phyloP scores from a whole-genome alignment of 352 stramenopile genomes.

The Globisporangium spiculum region DNA sequence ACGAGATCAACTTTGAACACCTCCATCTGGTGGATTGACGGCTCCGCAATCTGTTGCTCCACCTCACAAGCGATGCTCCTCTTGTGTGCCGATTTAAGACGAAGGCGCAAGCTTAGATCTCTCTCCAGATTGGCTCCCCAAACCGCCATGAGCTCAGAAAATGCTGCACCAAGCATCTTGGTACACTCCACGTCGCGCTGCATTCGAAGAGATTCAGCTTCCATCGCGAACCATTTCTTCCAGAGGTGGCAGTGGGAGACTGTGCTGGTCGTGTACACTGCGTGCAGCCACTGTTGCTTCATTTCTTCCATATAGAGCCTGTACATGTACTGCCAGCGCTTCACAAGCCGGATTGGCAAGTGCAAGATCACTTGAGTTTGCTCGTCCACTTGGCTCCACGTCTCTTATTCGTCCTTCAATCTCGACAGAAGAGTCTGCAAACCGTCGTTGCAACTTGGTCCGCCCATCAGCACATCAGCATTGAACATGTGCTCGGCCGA shows the following conservation, averaged over 20 bases:
- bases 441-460: not conserved
- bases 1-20: slow-evolving; percentile 13
- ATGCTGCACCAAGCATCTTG: not conserved
- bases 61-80: not conserved
- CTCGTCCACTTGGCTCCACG: not conserved
- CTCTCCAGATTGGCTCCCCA: not conserved
- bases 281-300: slow-evolving; percentile 21
- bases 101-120: not conserved
- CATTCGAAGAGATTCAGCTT: not conserved
- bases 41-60: not conserved
- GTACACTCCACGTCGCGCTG: not conserved
- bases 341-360: slow-evolving; percentile 2
- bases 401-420: slow-evolving; percentile 12
- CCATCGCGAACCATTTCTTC: not conserved
- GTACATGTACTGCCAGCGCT: slow-evolving; percentile 3
- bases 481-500: not conserved
- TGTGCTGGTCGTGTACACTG: not conserved
- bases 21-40: slow-evolving; percentile 4
- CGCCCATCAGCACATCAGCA: slow-evolving; percentile 27
- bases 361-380: slow-evolving; percentile 4
- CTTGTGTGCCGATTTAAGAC: not conserved
- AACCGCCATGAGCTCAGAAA: not conserved
- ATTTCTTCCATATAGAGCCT: slow-evolving; percentile 14
- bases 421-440: slow-evolving; percentile 8
- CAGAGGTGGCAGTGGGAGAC: not conserved